These are phyloP conservation scores for Metschnikowia baotianmanensis DNA, from an alignment of 805 yeast species.

Conservation along the genomic window DNA sequence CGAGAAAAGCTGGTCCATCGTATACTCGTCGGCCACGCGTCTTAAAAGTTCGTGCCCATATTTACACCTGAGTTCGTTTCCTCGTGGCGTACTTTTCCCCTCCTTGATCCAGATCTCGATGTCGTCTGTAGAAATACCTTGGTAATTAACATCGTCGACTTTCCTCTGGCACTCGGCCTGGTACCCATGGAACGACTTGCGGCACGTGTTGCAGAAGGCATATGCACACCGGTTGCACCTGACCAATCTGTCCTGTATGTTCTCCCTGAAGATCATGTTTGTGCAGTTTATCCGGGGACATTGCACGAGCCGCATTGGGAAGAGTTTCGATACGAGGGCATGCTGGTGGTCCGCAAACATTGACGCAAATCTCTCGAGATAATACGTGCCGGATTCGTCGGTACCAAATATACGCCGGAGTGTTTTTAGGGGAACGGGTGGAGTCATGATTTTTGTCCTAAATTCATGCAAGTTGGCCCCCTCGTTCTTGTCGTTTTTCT, in stretches of 20 bases:
- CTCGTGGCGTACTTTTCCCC: conserved; percentile 28
- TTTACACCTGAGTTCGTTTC: conserved; percentile 32
- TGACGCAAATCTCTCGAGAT: conserved; percentile 26
- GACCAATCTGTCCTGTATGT: conserved; percentile 45
- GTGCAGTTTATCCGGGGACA: conserved; percentile 51
- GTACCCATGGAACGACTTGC: conserved; percentile 61
- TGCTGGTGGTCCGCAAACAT: conserved; percentile 40
- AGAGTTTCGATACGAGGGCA: conserved; percentile 41
- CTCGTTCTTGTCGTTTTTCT: too few species aligned
- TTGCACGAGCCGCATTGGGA: conserved; percentile 47
- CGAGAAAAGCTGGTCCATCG: conserved; percentile 47
- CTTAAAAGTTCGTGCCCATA: conserved; percentile 47
- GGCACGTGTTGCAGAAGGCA: conserved; percentile 57
- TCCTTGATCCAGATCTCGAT: conserved; percentile 37
- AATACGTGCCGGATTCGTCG: neutral
- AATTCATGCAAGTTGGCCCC: conserved; percentile 31
- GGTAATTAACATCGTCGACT: conserved; percentile 20
- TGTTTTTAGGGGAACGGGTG: conserved; percentile 35
- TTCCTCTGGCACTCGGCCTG: conserved; percentile 41
- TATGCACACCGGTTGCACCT: conserved; percentile 49
- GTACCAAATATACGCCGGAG: conserved; percentile 30
- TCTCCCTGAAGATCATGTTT: conserved; percentile 45
- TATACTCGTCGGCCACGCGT: conserved; percentile 42
- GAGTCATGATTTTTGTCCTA: conserved; percentile 38
- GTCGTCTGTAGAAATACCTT: conserved; percentile 30